Evolutionary conservation across 2,329 filamentous ascomycete genomes (phyloP).

Genomic region (Fragosphaeria purpurea): DNA sequence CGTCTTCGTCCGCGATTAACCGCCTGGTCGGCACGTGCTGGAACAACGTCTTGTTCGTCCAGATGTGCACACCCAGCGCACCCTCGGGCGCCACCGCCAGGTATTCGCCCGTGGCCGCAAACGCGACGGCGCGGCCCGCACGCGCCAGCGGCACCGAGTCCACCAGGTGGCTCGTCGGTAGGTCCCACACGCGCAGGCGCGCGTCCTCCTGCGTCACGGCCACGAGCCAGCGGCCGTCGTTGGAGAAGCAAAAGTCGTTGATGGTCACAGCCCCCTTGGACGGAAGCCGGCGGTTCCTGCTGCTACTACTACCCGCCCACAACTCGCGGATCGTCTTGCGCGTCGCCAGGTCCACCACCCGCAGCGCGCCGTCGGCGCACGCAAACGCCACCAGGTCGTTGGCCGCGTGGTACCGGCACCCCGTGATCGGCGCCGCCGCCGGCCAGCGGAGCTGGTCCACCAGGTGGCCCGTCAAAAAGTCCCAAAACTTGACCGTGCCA

Average conservation of each 20-base stretch:
- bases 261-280: slow-evolving; percentile 38
- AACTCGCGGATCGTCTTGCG: slow-evolving; percentile 87
- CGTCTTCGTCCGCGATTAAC: slow-evolving; percentile 67
- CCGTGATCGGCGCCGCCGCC: slow-evolving; percentile 59
- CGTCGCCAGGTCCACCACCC: slow-evolving; percentile 83
- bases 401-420: slow-evolving; percentile 67
- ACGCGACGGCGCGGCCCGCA: slow-evolving; percentile 73
- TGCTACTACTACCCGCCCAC: slow-evolving; percentile 44
- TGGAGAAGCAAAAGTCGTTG: slow-evolving; percentile 81
- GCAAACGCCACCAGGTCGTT: slow-evolving; percentile 82
- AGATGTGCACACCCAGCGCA: slow-evolving; percentile 80
- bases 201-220: slow-evolving; percentile 76
- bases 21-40: slow-evolving; percentile 78
- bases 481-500: slow-evolving; percentile 96
- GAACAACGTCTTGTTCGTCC: slow-evolving; percentile 91
- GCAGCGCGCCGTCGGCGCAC: slow-evolving; percentile 80
- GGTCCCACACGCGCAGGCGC: slow-evolving; percentile 80
- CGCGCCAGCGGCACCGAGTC: slow-evolving; percentile 76
- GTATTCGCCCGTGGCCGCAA: slow-evolving; percentile 85
- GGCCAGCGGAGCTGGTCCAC: slow-evolving; percentile 76
- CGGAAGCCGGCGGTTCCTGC: too few relatives aligned
- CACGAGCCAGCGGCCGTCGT: slow-evolving; percentile 87
- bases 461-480: slow-evolving; percentile 74
- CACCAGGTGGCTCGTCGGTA: slow-evolving; percentile 90
- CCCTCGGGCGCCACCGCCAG: slow-evolving; percentile 81